Evolutionary conservation across 2,329 filamentous ascomycete genomes (phyloP).

Genomic region (Paracorniculantispora psalliotae): DNA sequence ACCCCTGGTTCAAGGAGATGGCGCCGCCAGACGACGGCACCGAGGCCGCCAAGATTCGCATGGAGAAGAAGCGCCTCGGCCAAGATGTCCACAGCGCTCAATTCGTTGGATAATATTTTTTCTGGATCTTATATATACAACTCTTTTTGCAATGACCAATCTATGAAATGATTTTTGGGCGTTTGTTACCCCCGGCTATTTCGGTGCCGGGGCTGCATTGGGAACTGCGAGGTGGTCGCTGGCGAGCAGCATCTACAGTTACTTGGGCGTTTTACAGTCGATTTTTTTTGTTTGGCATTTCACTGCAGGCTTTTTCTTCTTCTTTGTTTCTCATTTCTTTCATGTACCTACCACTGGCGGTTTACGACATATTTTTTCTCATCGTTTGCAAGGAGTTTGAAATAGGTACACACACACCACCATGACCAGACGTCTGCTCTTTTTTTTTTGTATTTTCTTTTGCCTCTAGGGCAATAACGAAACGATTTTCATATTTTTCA

Average conservation of each 20-base stretch:
- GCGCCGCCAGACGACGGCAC: slow-evolving; percentile 62
- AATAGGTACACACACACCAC: neutral
- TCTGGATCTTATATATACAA: slow-evolving; percentile 2
- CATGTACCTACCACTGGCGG: neutral
- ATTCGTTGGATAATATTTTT: slow-evolving; percentile 24
- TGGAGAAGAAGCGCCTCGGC: slow-evolving; percentile 40
- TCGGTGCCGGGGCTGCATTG: slow-evolving; percentile 1
- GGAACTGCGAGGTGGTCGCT: neutral
- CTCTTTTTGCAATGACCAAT: neutral
- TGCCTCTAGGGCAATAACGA: neutral
- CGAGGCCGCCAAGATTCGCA: slow-evolving; percentile 60
- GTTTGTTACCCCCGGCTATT: slow-evolving; percentile 1
- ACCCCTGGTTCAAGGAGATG: slow-evolving; percentile 63
- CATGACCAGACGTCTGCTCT: slow-evolving; percentile 1
- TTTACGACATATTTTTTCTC: neutral
- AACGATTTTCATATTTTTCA: neutral
- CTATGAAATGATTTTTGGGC: neutral
- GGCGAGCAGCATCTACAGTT: neutral
- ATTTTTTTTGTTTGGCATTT: slow-evolving; percentile 2
- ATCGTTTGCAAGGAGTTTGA: neutral
- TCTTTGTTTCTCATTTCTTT: neutral
- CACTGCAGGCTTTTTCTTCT: neutral
- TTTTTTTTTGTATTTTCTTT: neutral
- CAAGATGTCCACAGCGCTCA: slow-evolving; percentile 15
- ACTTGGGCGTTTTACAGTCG: neutral